Percentiles rank a stretch among this genome's conserved stretches.
Evolutionary conservation across 345 rosid genomes (phyloP).

Genomic region (Hibiscus mutabilis): DNA sequence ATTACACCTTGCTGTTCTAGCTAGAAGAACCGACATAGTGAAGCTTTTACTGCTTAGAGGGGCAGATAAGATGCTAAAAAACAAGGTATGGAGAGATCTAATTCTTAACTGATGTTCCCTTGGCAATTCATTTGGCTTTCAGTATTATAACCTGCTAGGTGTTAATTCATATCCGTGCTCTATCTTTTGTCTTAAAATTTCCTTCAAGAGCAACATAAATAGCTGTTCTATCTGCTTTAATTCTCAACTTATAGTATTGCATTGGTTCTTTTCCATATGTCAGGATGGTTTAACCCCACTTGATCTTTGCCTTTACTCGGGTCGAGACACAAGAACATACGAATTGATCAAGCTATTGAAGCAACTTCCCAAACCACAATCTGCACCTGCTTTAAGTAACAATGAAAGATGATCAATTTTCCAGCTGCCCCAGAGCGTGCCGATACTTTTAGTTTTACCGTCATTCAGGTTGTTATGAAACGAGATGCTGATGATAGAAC

Average conservation of each 20-base stretch:
- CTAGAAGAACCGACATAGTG: constrained; percentile 67
- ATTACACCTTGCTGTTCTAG: constrained; percentile 86
- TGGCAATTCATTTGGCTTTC: neutral
- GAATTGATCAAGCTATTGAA: constrained; percentile 75
- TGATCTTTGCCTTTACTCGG: constrained; percentile 69
- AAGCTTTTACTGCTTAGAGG: constrained; percentile 77
- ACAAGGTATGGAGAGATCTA: constrained; percentile 30
- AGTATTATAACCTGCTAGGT: neutral
- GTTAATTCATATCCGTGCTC: neutral
- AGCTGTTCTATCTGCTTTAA: neutral
- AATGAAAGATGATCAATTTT: neutral
- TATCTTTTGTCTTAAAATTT: neutral
- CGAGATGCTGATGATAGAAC: neutral
- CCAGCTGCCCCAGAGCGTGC: neutral
- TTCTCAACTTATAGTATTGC: neutral
- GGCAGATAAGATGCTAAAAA: constrained; percentile 56
- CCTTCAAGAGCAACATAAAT: neutral
- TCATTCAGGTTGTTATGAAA: neutral
- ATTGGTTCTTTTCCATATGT: neutral
- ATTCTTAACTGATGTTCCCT: neutral
- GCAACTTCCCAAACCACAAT: constrained; percentile 38
- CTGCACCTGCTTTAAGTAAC: neutral
- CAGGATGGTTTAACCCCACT: constrained; percentile 87
- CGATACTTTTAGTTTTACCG: neutral
- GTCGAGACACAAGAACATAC: constrained; percentile 52